Conservation (phyloP, 176 grass and related monocot species). For the Rhynchospora tenuis region DNA sequence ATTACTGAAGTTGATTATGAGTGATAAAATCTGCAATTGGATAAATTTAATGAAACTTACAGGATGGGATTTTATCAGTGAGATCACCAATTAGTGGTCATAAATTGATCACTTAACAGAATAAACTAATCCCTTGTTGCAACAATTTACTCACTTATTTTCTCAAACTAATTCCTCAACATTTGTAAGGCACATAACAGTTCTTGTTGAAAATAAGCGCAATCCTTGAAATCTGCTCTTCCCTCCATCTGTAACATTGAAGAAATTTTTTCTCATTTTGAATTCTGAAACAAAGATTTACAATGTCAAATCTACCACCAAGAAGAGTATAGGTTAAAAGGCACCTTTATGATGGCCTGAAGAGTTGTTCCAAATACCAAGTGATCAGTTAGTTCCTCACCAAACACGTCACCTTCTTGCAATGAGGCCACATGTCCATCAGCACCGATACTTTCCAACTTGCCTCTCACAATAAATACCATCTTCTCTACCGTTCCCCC, state of each 20-base stretch:
- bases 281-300: slow-evolving; percentile 5
- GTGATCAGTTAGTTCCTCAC: slow-evolving; percentile 96
- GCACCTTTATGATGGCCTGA: slow-evolving; percentile 63
- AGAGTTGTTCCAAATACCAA: slow-evolving; percentile 74
- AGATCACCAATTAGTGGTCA: no score
- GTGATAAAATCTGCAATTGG: not conserved
- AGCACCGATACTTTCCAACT: slow-evolving; percentile 72
- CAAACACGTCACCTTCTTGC: slow-evolving; percentile 86
- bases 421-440: slow-evolving; percentile 62
- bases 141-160: no score
- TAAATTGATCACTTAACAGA: no score
- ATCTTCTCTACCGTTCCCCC: slow-evolving; percentile 84
- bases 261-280: not conserved
- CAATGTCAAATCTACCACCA: not conserved
- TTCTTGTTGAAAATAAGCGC: slow-evolving; percentile 73
- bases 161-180: no score
- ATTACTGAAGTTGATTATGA: not conserved
- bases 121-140: no score
- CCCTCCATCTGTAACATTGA: slow-evolving; percentile 48
- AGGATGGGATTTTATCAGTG: slow-evolving; percentile 23
- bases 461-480: slow-evolving; percentile 92
- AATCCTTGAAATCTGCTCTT: slow-evolving; percentile 62
- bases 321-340: not conserved
- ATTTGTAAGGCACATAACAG: slow-evolving; percentile 75
- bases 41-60: not conserved